Base-by-base conservation (phyloP, 768 basidiomycete genomes). In the Boletus rex-veris region DNA sequence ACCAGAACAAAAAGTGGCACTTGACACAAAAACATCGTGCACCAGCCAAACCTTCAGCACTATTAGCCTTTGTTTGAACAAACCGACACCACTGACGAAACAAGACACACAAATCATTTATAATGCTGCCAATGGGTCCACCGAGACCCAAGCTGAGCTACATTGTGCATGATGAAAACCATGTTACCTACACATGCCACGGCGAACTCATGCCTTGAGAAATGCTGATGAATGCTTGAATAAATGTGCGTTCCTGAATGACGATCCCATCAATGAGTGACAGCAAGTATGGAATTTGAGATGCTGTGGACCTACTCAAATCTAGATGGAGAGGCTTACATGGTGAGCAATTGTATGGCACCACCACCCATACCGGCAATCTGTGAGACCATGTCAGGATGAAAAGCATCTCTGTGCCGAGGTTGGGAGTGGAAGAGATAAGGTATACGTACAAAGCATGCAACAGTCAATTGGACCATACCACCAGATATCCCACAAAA, bases 1-100 rank as follows among this genome's bases (percentile, higher is more conserved):
- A 60, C 61, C 7, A 85, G 3, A 4, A 75, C 50, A 64, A 87
- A 90, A 24, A 89, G 55, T 3, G 89, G 88, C 5, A 85, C 65
- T 64, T 91, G 89, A 18, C 84, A 69, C 2, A 90, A 71, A 68
- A 91, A 91, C 0, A 88, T 86, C 75, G 81, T 82, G 57, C 89
- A 75, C 61, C 62, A 63, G 15, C 61, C 61, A 45, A 63, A 57
- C 10, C 62, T 60, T 5, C 36, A 15, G 3, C 15, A 38, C 15
- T 7, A 7, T 50, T 8, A 54, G 40, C 39, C 24, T 12, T 30
- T 16, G 3, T 18, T 30, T 7, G 7, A 47, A 33, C 5, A 5
- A 18, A 30, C 11, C 16, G 12, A 49, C 6, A 11, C n/a, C 9
- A 30, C 4, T 2, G 2, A 47, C 1, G 11, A 30, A 37, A 36